These are phyloP conservation scores for Endotrypanum monterogeii DNA, from an alignment of 208 protist species.

Conservation along the genomic window DNA sequence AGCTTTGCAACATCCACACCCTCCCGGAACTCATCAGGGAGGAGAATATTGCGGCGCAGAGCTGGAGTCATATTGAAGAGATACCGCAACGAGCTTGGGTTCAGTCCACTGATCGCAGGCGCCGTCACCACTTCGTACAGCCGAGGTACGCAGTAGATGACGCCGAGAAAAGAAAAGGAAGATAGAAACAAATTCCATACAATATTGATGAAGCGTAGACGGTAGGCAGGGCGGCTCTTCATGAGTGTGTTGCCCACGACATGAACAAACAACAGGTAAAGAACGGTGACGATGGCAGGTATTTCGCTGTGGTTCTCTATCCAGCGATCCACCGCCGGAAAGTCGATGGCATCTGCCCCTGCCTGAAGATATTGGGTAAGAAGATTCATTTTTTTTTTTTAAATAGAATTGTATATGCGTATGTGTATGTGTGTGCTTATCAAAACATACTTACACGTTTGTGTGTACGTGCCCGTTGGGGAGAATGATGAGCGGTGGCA, in stretches of 20 bases:
- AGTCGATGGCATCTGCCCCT: conserved; percentile 30
- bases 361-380: conserved; percentile 28
- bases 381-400: conserved; percentile 19
- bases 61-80: conserved; percentile 22
- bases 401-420: background rate
- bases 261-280: conserved; percentile 54
- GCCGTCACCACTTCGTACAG: conserved; percentile 48
- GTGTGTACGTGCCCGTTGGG: too few relatives aligned
- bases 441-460: too few relatives aligned
- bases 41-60: conserved; percentile 37
- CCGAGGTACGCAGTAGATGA: conserved; percentile 52
- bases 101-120: conserved; percentile 32
- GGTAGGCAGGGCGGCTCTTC: conserved; percentile 48
- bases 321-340: conserved; percentile 27
- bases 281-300: conserved; percentile 32
- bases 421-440: too few relatives aligned
- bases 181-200: conserved; percentile 87
- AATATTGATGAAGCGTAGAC: conserved; percentile 60
- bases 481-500: too few relatives aligned
- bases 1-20: conserved; percentile 29
- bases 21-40: conserved; percentile 29
- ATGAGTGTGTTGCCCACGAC: conserved; percentile 38
- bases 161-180: conserved; percentile 70
- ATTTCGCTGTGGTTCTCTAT: conserved; percentile 45
- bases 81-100: conserved; percentile 31